Conservation (phyloP, 495 filamentous ascomycete species). For the Penicillium paxilli region DNA sequence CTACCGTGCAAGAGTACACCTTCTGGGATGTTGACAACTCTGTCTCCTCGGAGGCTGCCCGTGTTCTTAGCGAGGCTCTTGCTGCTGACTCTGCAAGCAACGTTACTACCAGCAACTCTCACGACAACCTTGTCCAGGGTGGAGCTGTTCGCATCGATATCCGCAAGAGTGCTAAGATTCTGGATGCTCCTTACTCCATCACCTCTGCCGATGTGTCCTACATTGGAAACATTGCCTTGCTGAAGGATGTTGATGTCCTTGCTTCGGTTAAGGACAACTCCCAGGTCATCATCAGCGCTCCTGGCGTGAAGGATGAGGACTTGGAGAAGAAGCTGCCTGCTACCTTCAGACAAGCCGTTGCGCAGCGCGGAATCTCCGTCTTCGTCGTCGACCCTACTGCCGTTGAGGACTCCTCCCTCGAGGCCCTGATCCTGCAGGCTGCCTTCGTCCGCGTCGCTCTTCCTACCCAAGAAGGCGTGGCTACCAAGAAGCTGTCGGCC, state of each 20-base stretch:
- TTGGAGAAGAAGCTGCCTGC: constrained; percentile 83
- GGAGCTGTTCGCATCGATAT: constrained; percentile 84
- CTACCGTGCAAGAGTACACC: constrained; percentile 71
- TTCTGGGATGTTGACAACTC: constrained; percentile 94
- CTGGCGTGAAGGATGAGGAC: constrained; percentile 81
- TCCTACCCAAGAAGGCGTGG: constrained; percentile 52
- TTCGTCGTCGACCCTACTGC: constrained; percentile 69
- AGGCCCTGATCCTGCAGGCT: constrained; percentile 65
- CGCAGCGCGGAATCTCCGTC: constrained; percentile 65
- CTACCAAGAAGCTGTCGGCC: constrained; percentile 56
- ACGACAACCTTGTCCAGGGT: constrained; percentile 87
- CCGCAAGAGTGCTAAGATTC: constrained; percentile 72
- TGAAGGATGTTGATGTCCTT: constrained; percentile 72
- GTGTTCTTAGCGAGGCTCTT: constrained; percentile 68
- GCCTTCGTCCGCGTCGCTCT: constrained; percentile 77
- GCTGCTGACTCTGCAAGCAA: constrained; percentile 74
- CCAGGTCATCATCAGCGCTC: constrained; percentile 71
- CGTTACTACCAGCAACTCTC: constrained; percentile 68
- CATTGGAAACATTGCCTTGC: constrained; percentile 74
- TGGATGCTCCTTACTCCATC: constrained; percentile 82
- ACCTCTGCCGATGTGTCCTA: constrained; percentile 76
- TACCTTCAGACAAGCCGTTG: constrained; percentile 63
- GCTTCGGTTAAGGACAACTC: constrained; percentile 68
- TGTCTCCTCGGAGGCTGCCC: constrained; percentile 59
- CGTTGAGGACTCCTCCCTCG: constrained; percentile 59